Percentiles rank a stretch among this genome's conserved stretches.
These are phyloP conservation scores for Fusarium palustre DNA, from an alignment of 2,329 filamentous ascomycete genomes.

Conservation along the genomic window DNA sequence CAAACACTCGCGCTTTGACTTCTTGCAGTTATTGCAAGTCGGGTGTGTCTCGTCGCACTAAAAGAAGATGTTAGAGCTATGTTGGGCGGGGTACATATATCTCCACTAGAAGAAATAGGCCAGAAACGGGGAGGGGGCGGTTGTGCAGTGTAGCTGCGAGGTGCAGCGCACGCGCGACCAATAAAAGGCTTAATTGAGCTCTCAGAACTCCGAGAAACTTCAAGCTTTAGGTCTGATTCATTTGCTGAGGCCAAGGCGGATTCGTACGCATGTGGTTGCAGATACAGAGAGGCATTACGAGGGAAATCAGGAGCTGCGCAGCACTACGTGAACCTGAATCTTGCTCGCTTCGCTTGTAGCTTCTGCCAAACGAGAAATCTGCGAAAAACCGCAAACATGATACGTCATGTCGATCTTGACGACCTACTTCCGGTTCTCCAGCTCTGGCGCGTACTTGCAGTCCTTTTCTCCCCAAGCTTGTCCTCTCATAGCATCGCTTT, in stretches of 20 bases:
- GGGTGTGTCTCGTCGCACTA: slow-evolving; percentile 95
- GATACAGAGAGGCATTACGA: slow-evolving; percentile 35
- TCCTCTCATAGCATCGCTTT: slow-evolving; percentile 24
- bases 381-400: slow-evolving; percentile 36
- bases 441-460: slow-evolving; percentile 20
- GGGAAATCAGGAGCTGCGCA: slow-evolving; percentile 32
- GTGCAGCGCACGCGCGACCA: slow-evolving; percentile 28
- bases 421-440: slow-evolving; percentile 28
- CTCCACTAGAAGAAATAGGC: slow-evolving; percentile 35
- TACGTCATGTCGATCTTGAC: slow-evolving; percentile 33
- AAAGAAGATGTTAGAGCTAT: slow-evolving; percentile 45
- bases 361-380: slow-evolving; percentile 32
- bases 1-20: slow-evolving; percentile 87
- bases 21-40: slow-evolving; percentile 89
- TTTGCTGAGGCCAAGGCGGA: slow-evolving; percentile 1
- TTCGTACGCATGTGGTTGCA: slow-evolving; percentile 16
- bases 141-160: slow-evolving; percentile 31
- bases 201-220: slow-evolving; percentile 16
- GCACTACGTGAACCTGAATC: slow-evolving; percentile 41
- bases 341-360: slow-evolving; percentile 38
- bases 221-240: neutral
- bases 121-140: slow-evolving; percentile 16
- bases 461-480: slow-evolving; percentile 21
- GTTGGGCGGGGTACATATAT: slow-evolving; percentile 32
- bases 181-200: slow-evolving; percentile 34